Evolutionary conservation across 805 yeast genomes (phyloP), one percentile per base, ranked within the genome.

Genomic region (Phaffomyces antillensis): DNA sequence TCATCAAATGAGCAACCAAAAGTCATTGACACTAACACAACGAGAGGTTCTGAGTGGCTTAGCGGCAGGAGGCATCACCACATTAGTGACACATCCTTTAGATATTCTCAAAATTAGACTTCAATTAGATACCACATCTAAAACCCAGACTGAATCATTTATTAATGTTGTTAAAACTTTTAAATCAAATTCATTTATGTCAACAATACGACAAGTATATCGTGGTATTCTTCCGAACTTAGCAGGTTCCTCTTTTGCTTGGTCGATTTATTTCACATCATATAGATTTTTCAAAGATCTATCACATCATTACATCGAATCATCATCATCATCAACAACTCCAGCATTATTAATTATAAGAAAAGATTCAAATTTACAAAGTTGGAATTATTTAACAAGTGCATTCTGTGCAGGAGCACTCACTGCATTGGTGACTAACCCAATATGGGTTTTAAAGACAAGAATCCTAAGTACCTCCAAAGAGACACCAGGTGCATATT

Each of bases 361-460:
- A 28, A 43, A 56, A 33, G 72, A 72, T 47, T 53, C 60, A 5
- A 51, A 58, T 9, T 60, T 75, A 38, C 61, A 64, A 20, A 64
- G 79, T 8, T 60, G 64, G 44, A 70, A 73, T 48, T 78, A 79
- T 61, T 54, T 83, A 26, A 43, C 65, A 4, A 65, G 83, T 40
- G 85, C 89, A 2, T 73, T 79, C 40, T 51, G 72, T 2, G 89
- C 97, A 0, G 99, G 99, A 0, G 57, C 80, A 36, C 56, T 80
- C 6, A 87, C 96, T 0, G 76, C 95, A 1, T 44, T 87, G 0
- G 36, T 86, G 15, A 90, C 99, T 1, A 93, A 89, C 59, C 99
- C 99, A 1, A 75, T 91, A 11, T 91, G 99, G 99, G 96, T 93
- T 2, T 62, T 93, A 17, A 93, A 93, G 63, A 93, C 99, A 0